Evolutionary conservation across 2,329 filamentous ascomycete species (phyloP).

Genomic region (Camillea tinctor): DNA sequence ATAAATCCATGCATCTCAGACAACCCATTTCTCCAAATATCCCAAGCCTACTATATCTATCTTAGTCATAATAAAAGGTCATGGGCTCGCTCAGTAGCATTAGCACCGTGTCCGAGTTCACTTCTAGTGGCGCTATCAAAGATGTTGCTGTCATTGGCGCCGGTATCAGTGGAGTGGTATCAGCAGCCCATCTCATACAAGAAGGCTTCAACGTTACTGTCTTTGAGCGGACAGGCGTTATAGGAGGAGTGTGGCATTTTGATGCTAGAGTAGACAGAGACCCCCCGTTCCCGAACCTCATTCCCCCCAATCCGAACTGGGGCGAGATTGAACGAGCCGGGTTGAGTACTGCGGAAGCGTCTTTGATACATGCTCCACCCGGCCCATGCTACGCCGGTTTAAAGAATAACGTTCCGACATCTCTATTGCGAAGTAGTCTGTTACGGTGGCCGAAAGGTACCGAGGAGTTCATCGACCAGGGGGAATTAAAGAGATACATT

Average conservation of each 20-base stretch:
- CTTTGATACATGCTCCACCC: constrained; percentile 45
- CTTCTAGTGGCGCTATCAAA: constrained; percentile 19
- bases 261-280: constrained; percentile 47
- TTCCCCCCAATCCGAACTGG: constrained; percentile 25
- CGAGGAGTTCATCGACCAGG: constrained; percentile 57
- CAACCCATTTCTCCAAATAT: neutral
- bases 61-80: neutral
- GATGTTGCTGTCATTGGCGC: constrained; percentile 62
- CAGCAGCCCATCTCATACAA: constrained; percentile 62
- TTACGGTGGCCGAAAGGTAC: constrained; percentile 58
- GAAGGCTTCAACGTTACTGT: constrained; percentile 58
- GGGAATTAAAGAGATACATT: constrained; percentile 58
- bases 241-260: constrained; percentile 68
- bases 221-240: constrained; percentile 59
- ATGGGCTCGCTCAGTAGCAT: neutral
- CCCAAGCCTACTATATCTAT: neutral
- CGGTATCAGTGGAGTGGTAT: constrained; percentile 60
- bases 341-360: constrained; percentile 24
- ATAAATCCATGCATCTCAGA: neutral
- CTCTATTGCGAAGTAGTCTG: constrained; percentile 43
- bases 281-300: constrained; percentile 29
- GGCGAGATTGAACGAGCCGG: constrained; percentile 19
- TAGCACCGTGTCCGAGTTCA: neutral
- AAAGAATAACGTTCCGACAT: constrained; percentile 74
- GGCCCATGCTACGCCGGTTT: constrained; percentile 58